Base-by-base conservation (phyloP, 2,329 filamentous ascomycete genomes). In the Eutypella sp. region DNA sequence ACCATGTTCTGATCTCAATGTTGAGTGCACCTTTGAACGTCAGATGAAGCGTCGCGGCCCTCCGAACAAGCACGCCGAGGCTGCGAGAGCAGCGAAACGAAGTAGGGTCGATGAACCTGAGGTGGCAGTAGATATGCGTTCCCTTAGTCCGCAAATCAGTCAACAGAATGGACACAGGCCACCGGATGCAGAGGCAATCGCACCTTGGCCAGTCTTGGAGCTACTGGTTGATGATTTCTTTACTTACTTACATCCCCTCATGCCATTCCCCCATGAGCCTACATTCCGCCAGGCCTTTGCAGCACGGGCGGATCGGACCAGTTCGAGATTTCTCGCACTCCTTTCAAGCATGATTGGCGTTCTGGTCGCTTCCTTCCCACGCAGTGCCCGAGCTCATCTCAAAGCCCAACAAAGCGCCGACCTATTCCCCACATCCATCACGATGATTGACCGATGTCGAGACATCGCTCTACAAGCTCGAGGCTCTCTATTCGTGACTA, bases 201-300 rank as follows among this genome's bases (percentile, higher is more conserved):
- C 84, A 34, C 83, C 86, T 0, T 73, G 84, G 63, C 76, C 79
- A 7, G 80, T 84, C 10, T 69, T 91, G 43, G 76, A 85, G 56
- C 74, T 84, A 2, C 72, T 90, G 15, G 78, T 91, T 47, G 84
- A 90, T 62, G 87, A 91, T 67, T 91, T 88, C 73, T 91, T 90
- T 67, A 89, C 84, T 16, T 89, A 89, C 61, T 84, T 90, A 44
- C 85, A 90, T 56, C 87, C 87, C 1, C 74, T 91, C 8, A 80
- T 79, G 47, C 87, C 87, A 0, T 90, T 91, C 47, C 87, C 87
- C 0, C 87, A 91, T 63, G 85, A 90, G 60, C 85, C 85, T 0
- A 86, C 84, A 4, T 90, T 91, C 62, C 78, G 85, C 19, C 76
- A 81, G 50, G 81, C 81, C 1, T 87, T 89, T 62, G 74, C 74